Evolutionary conservation across 1,139 yeast genomes (phyloP).

Genomic region (Taiozyma onychis): DNA sequence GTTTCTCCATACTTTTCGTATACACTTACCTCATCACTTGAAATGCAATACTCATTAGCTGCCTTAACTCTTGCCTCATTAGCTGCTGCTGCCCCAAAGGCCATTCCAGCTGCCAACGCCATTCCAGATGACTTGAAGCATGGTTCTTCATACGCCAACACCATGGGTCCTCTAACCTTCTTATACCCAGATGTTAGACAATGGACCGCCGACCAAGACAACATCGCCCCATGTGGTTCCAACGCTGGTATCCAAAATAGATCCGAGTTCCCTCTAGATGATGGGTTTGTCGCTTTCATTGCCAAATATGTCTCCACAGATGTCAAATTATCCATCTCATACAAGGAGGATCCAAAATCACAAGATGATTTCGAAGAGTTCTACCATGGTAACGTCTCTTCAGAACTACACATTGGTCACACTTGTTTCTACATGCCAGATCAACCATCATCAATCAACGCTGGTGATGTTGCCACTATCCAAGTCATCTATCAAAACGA

Average conservation of each 20-base stretch:
- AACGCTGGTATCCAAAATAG: slow-evolving; percentile 29
- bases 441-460: slow-evolving; percentile 28
- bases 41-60: slow-evolving; percentile 10
- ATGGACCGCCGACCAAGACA: slow-evolving; percentile 37
- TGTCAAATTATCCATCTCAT: slow-evolving; percentile 33
- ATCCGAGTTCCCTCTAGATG: slow-evolving; percentile 36
- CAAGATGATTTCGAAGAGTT: slow-evolving; percentile 34
- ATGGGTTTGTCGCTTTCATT: slow-evolving; percentile 37
- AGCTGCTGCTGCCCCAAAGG: slow-evolving; percentile 18
- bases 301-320: slow-evolving; percentile 34
- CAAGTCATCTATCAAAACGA: slow-evolving; percentile 33
- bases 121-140: slow-evolving; percentile 15
- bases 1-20: background rate
- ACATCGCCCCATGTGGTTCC: slow-evolving; percentile 38
- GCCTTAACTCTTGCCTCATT: slow-evolving; percentile 15
- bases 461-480: slow-evolving; percentile 35
- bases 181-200: slow-evolving; percentile 35
- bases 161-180: slow-evolving; percentile 39
- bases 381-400: slow-evolving; percentile 32
- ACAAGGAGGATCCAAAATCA: slow-evolving; percentile 30
- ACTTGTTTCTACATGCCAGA: slow-evolving; percentile 37
- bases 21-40: background rate
- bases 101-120: slow-evolving; percentile 16
- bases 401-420: slow-evolving; percentile 35
- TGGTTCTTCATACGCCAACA: slow-evolving; percentile 27